phyloP scores from a whole-genome alignment of 2,329 filamentous ascomycete genomes.

The Aspergillus sp. region DNA sequence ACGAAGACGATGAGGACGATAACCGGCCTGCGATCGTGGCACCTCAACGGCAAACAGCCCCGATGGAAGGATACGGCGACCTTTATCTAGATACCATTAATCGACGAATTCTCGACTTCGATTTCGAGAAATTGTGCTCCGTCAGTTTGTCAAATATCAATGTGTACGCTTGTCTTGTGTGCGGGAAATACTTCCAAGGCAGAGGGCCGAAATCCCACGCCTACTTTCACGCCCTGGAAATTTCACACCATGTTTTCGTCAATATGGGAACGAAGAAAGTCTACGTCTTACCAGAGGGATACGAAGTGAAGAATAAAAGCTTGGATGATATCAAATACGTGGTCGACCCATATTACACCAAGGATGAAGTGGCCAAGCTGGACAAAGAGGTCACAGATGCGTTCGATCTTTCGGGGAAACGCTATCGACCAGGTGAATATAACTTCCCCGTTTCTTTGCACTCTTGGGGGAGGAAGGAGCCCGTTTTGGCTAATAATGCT shows the following conservation, averaged over 20 bases:
- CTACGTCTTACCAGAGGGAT: constrained; percentile 77
- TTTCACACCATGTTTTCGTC: constrained; percentile 95
- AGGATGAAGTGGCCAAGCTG: constrained; percentile 74
- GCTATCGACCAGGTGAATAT: constrained; percentile 71
- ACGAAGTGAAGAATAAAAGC: constrained; percentile 91
- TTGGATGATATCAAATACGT: constrained; percentile 98
- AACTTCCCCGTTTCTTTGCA: neutral
- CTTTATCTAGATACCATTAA: constrained; percentile 98
- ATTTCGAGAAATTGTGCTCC: constrained; percentile 98
- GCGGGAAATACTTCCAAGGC: constrained; percentile 96
- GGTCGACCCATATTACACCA: constrained; percentile 83
- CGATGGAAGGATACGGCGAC: constrained; percentile 86
- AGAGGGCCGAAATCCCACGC: constrained; percentile 91
- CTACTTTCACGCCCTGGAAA: constrained; percentile 95
- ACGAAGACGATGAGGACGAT: constrained; percentile 41
- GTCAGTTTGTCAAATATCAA: constrained; percentile 97
- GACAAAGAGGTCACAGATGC: constrained; percentile 63
- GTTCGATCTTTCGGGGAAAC: constrained; percentile 77
- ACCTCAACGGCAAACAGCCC: constrained; percentile 67
- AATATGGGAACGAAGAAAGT: constrained; percentile 71
- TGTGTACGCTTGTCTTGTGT: constrained; percentile 95
- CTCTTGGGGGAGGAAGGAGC: too few species aligned
- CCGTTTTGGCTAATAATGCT: neutral
- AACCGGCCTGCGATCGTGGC: constrained; percentile 36
- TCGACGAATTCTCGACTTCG: constrained; percentile 89